These are phyloP conservation scores for Kodamaea suecica DNA, from an alignment of 1,139 yeast species.

Conservation along the genomic window DNA sequence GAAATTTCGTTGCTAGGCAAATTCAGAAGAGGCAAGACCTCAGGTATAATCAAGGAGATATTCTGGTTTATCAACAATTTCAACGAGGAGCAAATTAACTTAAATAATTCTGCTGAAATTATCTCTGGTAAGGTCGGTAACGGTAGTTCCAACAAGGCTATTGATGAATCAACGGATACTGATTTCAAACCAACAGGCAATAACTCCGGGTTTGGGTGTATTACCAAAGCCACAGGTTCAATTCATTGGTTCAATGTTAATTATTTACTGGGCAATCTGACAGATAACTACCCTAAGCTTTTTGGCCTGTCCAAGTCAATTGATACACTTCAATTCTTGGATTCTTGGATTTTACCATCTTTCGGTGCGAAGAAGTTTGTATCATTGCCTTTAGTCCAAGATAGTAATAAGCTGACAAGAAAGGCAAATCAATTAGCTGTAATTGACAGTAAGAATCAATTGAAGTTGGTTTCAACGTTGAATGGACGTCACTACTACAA, in stretches of 20 bases:
- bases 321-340: constrained; percentile 21
- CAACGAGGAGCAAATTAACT: constrained; percentile 4
- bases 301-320: constrained; percentile 3
- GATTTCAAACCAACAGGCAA: constrained; percentile 17
- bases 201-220: constrained; percentile 51
- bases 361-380: constrained; percentile 32
- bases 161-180: not conserved
- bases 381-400: constrained; percentile 22
- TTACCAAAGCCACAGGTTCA: constrained; percentile 57
- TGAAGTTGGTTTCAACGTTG: constrained; percentile 41
- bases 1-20: constrained; percentile 58
- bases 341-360: constrained; percentile 43
- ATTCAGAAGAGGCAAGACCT: constrained; percentile 62
- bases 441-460: constrained; percentile 32
- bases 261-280: constrained; percentile 34
- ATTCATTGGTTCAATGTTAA: constrained; percentile 59
- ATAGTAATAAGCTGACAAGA: constrained; percentile 2
- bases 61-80: constrained; percentile 48
- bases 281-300: constrained; percentile 27
- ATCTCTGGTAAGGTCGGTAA: not conserved
- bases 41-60: constrained; percentile 50
- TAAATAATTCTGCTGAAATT: not conserved
- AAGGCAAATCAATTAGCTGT: constrained; percentile 34
- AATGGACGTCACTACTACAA: constrained; percentile 45
- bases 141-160: not conserved